These are phyloP conservation scores for Ogataea methylovora DNA, from an alignment of 805 yeast genomes.

Conservation along the genomic window DNA sequence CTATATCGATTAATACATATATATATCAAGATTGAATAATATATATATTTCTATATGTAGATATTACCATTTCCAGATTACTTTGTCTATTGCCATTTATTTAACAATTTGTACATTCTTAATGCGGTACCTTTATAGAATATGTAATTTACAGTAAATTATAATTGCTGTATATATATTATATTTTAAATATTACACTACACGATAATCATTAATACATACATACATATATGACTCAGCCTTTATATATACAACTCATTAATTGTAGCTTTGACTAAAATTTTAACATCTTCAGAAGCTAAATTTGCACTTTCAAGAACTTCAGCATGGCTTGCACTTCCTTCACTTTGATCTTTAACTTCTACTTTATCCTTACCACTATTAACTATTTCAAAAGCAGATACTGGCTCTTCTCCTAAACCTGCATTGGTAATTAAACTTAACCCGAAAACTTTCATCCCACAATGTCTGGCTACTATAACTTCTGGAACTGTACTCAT, in stretches of 20 bases:
- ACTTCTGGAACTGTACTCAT: slow-evolving; percentile 99
- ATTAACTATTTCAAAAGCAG: slow-evolving; percentile 39
- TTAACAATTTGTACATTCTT: no score
- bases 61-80: no score
- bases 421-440: slow-evolving; percentile 83
- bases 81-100: no score
- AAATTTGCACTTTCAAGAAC: slow-evolving; percentile 74
- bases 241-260: slow-evolving; percentile 6
- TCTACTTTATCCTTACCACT: slow-evolving; percentile 31
- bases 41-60: no score
- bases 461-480: slow-evolving; percentile 83
- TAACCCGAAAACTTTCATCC: slow-evolving; percentile 74
- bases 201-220: no score
- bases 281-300: slow-evolving; percentile 79
- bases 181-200: no score
- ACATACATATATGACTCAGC: no score
- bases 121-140: no score
- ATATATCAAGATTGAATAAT: no score
- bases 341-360: slow-evolving; percentile 39
- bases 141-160: no score
- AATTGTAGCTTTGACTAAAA: slow-evolving; percentile 55
- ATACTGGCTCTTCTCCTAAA: slow-evolving; percentile 60
- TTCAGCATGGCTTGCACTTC: slow-evolving; percentile 88
- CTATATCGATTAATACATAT: no score
- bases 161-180: no score